Percentiles rank a stretch among this genome's conserved stretches.
Evolutionary conservation across 73 alveolate genomes (phyloP).

Genomic region (Stentor roeselii): DNA sequence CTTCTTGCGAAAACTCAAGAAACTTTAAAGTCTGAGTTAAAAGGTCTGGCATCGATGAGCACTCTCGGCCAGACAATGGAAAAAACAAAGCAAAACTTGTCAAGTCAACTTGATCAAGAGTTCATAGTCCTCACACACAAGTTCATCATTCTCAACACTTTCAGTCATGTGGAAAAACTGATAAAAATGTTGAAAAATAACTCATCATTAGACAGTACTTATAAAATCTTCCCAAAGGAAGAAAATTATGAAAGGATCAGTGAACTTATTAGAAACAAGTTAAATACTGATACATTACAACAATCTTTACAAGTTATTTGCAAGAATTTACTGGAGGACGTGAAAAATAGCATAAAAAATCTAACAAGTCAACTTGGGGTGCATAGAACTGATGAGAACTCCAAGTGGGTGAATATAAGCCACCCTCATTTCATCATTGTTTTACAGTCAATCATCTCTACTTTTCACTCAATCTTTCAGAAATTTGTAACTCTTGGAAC

Average conservation of each 20-base stretch:
- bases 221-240: neutral
- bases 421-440: constrained; percentile 20
- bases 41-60: neutral
- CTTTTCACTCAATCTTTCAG: neutral
- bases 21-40: neutral
- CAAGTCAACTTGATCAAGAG: constrained; percentile 6
- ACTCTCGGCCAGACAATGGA: neutral
- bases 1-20: neutral
- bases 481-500: neutral
- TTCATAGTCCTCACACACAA: neutral
- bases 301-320: neutral
- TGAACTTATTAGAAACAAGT: neutral
- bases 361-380: neutral
- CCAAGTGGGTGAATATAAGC: constrained; percentile 23
- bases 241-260: neutral
- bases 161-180: neutral
- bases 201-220: neutral
- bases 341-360: neutral
- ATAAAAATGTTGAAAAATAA: neutral
- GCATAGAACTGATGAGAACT: constrained; percentile 1
- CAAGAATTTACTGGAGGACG: neutral
- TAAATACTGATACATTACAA: neutral
- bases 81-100: neutral
- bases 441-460: neutral
- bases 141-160: neutral